phyloP scores from a whole-genome alignment of 2,329 filamentous ascomycete genomes.

The Aspergillus aculeatinus region DNA sequence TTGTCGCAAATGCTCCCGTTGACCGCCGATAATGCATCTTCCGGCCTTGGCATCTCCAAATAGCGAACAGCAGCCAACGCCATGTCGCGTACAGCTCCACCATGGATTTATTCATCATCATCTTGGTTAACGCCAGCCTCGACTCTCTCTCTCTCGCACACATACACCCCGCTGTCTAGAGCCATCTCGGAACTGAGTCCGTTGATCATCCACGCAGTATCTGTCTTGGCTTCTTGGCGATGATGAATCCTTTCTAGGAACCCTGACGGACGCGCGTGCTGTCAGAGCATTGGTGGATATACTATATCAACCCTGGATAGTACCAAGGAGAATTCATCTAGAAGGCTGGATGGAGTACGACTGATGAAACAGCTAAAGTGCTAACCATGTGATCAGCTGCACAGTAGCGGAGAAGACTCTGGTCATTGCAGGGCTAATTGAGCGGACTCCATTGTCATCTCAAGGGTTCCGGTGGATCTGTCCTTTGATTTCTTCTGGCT shows the following conservation, averaged over 20 bases:
- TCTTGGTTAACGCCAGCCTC: not conserved
- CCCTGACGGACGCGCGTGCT: slow-evolving; percentile 2
- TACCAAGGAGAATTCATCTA: not conserved
- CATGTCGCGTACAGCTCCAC: not conserved
- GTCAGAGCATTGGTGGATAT: not conserved
- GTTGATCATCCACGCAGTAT: not conserved
- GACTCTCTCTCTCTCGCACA: not conserved
- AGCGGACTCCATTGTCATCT: not conserved
- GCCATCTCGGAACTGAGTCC: not conserved
- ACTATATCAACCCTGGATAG: not conserved
- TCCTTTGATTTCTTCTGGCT: no score
- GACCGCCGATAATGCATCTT: not conserved
- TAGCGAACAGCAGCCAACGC: not conserved
- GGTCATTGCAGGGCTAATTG: not conserved
- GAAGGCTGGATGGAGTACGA: not conserved
- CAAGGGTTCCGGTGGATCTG: no score
- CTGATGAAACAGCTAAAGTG: not conserved
- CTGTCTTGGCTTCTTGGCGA: slow-evolving; percentile 4
- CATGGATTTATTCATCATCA: not conserved
- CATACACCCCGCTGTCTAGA: not conserved
- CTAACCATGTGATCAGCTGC: not conserved
- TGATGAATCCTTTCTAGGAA: slow-evolving; percentile 6
- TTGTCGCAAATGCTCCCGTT: not conserved
- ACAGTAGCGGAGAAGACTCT: not conserved
- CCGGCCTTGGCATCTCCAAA: not conserved